These are phyloP conservation scores for Mortierella hygrophila DNA, from an alignment of 192 early-diverging fungal species.

Conservation along the genomic window DNA sequence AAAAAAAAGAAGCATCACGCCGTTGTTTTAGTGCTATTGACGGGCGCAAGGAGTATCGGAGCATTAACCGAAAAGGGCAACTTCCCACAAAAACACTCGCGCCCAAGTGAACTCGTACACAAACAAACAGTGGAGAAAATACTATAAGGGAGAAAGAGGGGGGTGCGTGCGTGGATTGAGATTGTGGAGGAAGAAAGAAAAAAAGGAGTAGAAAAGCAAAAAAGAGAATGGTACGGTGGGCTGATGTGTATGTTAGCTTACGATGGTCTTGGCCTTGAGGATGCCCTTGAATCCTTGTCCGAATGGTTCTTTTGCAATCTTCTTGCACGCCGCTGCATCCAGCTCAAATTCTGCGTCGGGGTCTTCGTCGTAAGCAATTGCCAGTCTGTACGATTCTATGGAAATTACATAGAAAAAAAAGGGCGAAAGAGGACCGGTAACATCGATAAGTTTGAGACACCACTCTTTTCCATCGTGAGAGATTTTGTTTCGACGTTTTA, in stretches of 20 bases:
- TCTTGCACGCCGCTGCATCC: slow-evolving; percentile 9
- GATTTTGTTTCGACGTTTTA: no score
- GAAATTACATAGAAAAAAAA: no score
- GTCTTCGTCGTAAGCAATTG: slow-evolving; percentile 33
- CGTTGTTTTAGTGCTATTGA: neutral
- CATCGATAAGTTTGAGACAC: no score
- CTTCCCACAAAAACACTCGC: neutral
- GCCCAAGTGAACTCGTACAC: neutral
- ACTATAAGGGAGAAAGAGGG: neutral
- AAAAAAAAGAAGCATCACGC: neutral
- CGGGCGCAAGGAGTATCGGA: neutral
- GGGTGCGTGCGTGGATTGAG: slow-evolving; percentile 1
- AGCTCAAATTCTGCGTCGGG: slow-evolving; percentile 19
- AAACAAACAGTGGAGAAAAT: neutral
- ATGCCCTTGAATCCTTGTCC: slow-evolving; percentile 13
- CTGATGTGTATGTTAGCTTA: slow-evolving; percentile 5
- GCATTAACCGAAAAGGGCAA: neutral
- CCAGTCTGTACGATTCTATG: slow-evolving; percentile 36
- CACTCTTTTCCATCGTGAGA: neutral
- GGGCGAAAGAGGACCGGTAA: neutral
- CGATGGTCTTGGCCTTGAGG: slow-evolving; percentile 39
- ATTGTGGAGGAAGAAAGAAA: neutral
- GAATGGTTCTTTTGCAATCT: slow-evolving; percentile 7
- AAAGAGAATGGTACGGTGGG: neutral
- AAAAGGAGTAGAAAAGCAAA: neutral